Evolutionary conservation across 1,139 yeast species (phyloP).

Genomic region (Magnusiomyces fungicola): DNA sequence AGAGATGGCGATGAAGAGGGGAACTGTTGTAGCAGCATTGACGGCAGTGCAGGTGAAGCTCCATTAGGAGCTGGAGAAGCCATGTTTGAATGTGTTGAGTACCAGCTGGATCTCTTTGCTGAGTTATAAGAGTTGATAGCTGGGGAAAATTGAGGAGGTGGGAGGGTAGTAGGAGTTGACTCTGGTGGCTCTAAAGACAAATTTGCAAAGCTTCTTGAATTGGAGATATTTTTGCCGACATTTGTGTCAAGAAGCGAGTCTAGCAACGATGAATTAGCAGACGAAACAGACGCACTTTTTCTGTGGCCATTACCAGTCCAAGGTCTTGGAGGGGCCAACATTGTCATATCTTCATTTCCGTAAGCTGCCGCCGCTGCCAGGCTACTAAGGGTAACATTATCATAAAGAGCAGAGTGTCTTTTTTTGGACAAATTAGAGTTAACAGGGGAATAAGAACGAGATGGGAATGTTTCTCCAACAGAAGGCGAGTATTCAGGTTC

Average conservation of each 20-base stretch:
- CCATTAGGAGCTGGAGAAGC: too few relatives aligned
- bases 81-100: too few relatives aligned
- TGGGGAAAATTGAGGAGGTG: background rate
- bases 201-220: background rate
- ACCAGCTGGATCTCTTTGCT: too few relatives aligned
- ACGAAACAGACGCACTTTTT: too few relatives aligned
- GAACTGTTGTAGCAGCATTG: background rate
- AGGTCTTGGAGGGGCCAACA: background rate
- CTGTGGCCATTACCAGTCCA: too few relatives aligned
- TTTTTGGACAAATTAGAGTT: constrained; percentile 1
- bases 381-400: background rate
- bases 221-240: constrained; percentile 2
- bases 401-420: constrained; percentile 6
- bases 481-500: constrained; percentile 7
- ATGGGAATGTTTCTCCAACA: too few relatives aligned
- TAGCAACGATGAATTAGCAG: constrained; percentile 5
- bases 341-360: background rate
- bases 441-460: too few relatives aligned
- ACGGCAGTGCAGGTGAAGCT: too few relatives aligned
- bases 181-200: background rate
- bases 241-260: constrained; percentile 13
- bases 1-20: constrained; percentile 1
- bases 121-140: too few relatives aligned
- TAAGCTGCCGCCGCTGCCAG: constrained; percentile 2
- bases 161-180: background rate